phyloP scores from a whole-genome alignment of 345 rosid species.

The Lagerstroemia speciosa region DNA sequence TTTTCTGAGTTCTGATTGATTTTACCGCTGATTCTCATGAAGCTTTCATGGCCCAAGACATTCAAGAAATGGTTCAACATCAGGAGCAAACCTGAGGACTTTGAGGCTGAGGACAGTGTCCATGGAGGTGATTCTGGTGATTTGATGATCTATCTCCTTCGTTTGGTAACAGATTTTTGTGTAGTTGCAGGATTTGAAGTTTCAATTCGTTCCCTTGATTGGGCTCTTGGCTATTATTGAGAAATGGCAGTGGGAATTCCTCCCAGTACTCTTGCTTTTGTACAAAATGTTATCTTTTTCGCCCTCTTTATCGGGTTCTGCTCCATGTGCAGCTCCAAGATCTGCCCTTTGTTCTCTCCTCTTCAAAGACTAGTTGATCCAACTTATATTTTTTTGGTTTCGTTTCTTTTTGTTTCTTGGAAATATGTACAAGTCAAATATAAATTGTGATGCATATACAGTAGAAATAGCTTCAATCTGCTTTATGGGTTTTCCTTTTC shows the following conservation, averaged over 20 bases:
- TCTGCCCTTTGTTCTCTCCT: slow-evolving; percentile 1
- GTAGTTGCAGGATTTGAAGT: no score
- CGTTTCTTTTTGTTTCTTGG: not conserved
- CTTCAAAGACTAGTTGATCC: not conserved
- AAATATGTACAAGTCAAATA: not conserved
- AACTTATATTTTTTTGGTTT: not conserved
- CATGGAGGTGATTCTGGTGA: slow-evolving; percentile 31
- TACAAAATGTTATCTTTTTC: not conserved
- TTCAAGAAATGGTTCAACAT: slow-evolving; percentile 92
- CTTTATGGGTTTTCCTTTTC: slow-evolving; percentile 44
- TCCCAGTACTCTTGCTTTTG: not conserved
- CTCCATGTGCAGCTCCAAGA: not conserved
- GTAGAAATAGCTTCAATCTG: slow-evolving; percentile 42
- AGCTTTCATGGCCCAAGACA: slow-evolving; percentile 96
- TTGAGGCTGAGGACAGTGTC: slow-evolving; percentile 59
- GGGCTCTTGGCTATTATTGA: not conserved
- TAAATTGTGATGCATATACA: slow-evolving; percentile 10
- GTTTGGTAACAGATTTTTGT: no score
- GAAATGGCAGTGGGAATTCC: not conserved
- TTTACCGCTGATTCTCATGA: slow-evolving; percentile 13
- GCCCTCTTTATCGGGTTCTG: not conserved
- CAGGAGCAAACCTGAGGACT: slow-evolving; percentile 72
- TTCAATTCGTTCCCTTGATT: not conserved
- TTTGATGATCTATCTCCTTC: not conserved
- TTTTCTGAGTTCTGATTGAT: slow-evolving; percentile 4